Percentiles rank a stretch among this genome's conserved stretches.
Evolutionary conservation across 257 asterid species (phyloP).

Genomic region (Schizonepeta tenuifolia): DNA sequence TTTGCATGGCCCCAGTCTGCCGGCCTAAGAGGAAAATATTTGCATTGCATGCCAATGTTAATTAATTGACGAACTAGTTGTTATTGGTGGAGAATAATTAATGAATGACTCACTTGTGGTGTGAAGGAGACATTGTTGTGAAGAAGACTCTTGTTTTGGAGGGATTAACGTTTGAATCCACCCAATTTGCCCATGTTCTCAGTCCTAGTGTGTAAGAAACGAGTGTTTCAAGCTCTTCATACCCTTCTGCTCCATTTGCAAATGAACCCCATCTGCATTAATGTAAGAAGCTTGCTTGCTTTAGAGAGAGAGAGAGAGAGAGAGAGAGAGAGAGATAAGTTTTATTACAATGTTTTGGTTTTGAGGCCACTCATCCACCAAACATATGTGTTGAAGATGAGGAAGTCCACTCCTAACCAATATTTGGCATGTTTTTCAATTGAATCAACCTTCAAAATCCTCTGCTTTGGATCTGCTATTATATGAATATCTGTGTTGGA

Average conservation of each 20-base stretch:
- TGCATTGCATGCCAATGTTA: not conserved
- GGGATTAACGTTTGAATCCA: slow-evolving; percentile 78
- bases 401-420: slow-evolving; percentile 81
- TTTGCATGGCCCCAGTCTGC: slow-evolving; percentile 71
- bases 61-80: not conserved
- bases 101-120: slow-evolving; percentile 57
- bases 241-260: slow-evolving; percentile 80
- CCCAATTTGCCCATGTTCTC: slow-evolving; percentile 97
- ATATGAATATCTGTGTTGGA: slow-evolving; percentile 71
- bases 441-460: slow-evolving; percentile 82
- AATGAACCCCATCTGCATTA: slow-evolving; percentile 83
- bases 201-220: slow-evolving; percentile 73
- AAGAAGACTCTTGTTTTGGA: slow-evolving; percentile 74
- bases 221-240: slow-evolving; percentile 63
- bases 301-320: slow-evolving; percentile 8
- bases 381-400: slow-evolving; percentile 82
- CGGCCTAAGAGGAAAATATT: slow-evolving; percentile 41
- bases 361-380: slow-evolving; percentile 97
- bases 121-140: slow-evolving; percentile 88
- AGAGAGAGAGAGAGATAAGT: slow-evolving; percentile 24
- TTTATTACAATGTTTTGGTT: slow-evolving; percentile 72
- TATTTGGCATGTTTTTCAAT: slow-evolving; percentile 74
- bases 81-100: too few relatives aligned
- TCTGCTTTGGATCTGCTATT: slow-evolving; percentile 63
- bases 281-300: not conserved